phyloP scores from a whole-genome alignment of 2,329 filamentous ascomycete genomes.

The Trichoderma asperellum region DNA sequence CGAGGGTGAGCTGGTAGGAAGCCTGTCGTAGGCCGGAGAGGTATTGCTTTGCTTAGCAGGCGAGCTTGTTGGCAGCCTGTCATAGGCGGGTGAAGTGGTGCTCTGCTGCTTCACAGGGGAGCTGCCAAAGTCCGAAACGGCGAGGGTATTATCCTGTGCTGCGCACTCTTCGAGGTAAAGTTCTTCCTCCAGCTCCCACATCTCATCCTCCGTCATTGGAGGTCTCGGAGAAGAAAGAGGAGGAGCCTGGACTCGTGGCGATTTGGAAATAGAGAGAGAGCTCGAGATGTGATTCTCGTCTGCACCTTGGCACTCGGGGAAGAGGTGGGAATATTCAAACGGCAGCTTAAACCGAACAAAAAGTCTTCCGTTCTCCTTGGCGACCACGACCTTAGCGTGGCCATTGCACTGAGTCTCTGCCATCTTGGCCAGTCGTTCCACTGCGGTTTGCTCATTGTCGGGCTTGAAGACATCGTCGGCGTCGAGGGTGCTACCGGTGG shows the following conservation, averaged over 20 bases:
- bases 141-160: constrained; percentile 6
- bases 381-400: constrained; percentile 40
- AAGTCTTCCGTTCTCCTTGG: constrained; percentile 39
- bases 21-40: background rate
- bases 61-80: background rate
- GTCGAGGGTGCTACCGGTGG: background rate
- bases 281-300: constrained; percentile 36
- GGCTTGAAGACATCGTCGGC: constrained; percentile 39
- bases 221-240: background rate
- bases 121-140: constrained; percentile 21
- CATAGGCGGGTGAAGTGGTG: background rate
- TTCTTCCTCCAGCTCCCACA: background rate
- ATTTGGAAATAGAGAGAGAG: constrained; percentile 35
- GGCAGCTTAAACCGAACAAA: constrained; percentile 47
- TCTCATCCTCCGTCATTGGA: background rate
- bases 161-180: background rate
- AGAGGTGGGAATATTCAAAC: constrained; percentile 38
- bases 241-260: constrained; percentile 33
- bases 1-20: background rate
- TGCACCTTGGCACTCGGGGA: constrained; percentile 38
- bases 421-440: constrained; percentile 38
- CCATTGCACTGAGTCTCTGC: constrained; percentile 36
- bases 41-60: background rate
- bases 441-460: constrained; percentile 35
- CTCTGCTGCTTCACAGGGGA: background rate